These are phyloP conservation scores for Dactylis glomerata DNA, from an alignment of 176 grass and related monocot genomes.

Conservation along the genomic window DNA sequence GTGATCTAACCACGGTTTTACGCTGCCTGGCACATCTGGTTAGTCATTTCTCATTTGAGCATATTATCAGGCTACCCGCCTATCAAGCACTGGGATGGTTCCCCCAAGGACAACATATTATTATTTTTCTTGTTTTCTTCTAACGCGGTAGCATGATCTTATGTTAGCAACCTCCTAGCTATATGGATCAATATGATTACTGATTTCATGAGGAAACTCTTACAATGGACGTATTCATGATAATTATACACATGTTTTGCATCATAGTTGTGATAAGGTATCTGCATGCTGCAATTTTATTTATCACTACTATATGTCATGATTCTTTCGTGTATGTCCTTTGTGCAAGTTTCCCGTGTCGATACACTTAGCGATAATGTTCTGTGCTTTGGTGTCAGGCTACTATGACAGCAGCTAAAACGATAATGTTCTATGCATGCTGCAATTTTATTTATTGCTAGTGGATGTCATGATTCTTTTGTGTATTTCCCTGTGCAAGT, in stretches of 20 bases:
- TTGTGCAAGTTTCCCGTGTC: conserved; percentile 20
- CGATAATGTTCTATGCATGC: too few relatives aligned
- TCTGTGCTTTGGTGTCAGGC: conserved; percentile 52
- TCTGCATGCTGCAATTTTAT: not conserved
- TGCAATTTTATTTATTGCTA: too few relatives aligned
- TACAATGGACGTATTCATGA: not conserved
- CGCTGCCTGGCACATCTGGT: not conserved
- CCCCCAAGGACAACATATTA: not conserved
- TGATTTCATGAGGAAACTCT: not conserved
- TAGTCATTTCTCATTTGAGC: conserved; percentile 10
- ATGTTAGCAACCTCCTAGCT: not conserved
- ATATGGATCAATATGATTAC: not conserved
- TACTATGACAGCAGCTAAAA: conserved; percentile 95
- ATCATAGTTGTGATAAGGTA: not conserved
- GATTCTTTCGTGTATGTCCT: not conserved
- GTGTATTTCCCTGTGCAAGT: conserved; percentile 10
- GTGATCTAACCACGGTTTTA: not conserved
- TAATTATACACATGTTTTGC: not conserved
- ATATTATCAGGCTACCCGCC: not conserved
- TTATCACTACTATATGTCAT: not conserved
- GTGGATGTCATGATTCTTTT: not conserved
- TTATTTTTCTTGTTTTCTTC: not conserved
- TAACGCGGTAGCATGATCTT: not conserved
- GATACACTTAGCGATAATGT: conserved; percentile 24
- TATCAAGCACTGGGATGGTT: not conserved